Base-by-base conservation (phyloP, 2,329 filamentous ascomycete genomes). In the Chaetoscypha palmicola region DNA sequence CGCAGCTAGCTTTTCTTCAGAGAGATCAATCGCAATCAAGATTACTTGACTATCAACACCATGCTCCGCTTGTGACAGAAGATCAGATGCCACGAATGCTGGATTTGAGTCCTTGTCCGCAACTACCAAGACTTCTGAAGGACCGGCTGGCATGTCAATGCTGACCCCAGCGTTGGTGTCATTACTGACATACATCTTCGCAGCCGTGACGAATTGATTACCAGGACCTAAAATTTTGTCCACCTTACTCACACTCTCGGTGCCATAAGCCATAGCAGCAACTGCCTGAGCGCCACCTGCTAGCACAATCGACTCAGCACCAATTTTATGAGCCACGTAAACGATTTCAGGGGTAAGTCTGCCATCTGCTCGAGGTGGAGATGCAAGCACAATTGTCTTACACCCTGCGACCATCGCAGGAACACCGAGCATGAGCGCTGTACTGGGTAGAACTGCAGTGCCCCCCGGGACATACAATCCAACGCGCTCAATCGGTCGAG, bases 171-270 rank as follows among this genome's bases (percentile, higher is more conserved):
- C 92, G 48, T 89, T 94, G 34, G 92, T 97, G 63, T 98, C 92
- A 65, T 98, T 98, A 66, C 84, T 87, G 33, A 98, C 92, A 57
- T 90, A 76, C 92, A 98, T 98, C 77, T 98, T 98, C 41, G 87
- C 92, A 1, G 92, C 92, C 0, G 92, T 98, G 31, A 98, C 92
- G 62, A 97, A 98, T 66, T 97, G 92, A 68, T 98, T 98, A 26
- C 92, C 92, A 2, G 92, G 92, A 0, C 92, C 92, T 10, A 97
- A 79, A 56, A 98, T 96, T 77, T 98, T 98, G 73, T 98, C 92
- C 5, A 98, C 92, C 71, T 98, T 98, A 65, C 74, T 86, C 39
- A 98, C 80, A 56, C 82, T 91, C 66, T 96, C 85, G 0, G 92
- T 98, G 37, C 92, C 92, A 67, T 98, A 98, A 2, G 92, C 92